Conservation (phyloP, 768 basidiomycete genomes). For the Dioszegia crocea region DNA sequence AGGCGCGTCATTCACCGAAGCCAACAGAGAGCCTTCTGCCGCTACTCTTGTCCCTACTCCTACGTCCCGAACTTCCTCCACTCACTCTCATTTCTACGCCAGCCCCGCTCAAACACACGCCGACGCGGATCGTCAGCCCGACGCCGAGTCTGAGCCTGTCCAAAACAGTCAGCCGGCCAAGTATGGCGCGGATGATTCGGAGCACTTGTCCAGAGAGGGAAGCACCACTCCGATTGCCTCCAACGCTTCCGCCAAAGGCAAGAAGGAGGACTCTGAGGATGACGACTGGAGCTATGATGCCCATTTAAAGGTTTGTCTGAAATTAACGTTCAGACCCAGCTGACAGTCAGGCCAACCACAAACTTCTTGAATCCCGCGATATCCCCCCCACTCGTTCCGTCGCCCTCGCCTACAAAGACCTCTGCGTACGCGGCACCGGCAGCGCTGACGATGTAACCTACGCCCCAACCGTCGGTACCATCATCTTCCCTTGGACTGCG, state of each 20-base stretch:
- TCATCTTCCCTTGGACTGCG: slow-evolving; percentile 34
- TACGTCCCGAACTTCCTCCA: neutral
- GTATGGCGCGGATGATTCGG: neutral
- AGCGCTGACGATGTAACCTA: slow-evolving; percentile 35
- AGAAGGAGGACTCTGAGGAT: neutral
- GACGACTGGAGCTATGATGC: neutral
- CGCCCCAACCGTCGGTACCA: slow-evolving; percentile 36
- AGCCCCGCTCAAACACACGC: neutral
- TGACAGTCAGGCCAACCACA: slow-evolving; percentile 26
- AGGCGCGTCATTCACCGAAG: neutral
- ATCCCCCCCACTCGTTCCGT: slow-evolving; percentile 27
- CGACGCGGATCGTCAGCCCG: too few relatives aligned
- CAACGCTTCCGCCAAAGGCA: neutral
- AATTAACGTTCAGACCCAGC: neutral
- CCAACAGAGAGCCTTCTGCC: neutral
- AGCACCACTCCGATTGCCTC: neutral
- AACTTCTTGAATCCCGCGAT: slow-evolving; percentile 24
- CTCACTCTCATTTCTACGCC: neutral
- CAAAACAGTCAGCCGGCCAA: neutral
- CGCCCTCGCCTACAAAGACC: slow-evolving; percentile 31
- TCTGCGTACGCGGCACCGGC: slow-evolving; percentile 37
- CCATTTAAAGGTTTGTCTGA: slow-evolving; percentile 8
- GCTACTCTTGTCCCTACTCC: neutral
- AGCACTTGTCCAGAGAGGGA: neutral
- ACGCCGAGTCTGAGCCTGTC: too few relatives aligned